phyloP scores from a whole-genome alignment of 345 rosid species.

The Xanthoceras sorbifolium region DNA sequence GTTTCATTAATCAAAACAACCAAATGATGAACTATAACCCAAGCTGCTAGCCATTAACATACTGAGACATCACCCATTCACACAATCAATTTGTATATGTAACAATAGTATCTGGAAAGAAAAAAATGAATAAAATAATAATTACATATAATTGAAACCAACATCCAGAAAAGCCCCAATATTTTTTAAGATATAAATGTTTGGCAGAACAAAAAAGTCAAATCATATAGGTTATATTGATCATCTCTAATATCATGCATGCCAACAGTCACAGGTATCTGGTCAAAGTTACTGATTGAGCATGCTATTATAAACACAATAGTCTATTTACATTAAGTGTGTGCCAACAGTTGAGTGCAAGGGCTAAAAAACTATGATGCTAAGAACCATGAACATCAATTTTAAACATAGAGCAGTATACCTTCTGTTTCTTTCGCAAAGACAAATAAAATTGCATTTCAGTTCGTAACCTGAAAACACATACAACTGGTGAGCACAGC shows the following conservation, averaged over 20 bases:
- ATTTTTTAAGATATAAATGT: neutral
- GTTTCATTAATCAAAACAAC: slow-evolving; percentile 10
- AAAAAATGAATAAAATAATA: neutral
- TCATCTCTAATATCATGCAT: neutral
- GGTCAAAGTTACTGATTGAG: neutral
- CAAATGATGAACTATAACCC: slow-evolving; percentile 1
- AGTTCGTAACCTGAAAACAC: slow-evolving; percentile 69
- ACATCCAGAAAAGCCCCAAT: neutral
- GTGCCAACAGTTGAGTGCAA: neutral
- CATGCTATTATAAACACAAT: slow-evolving; percentile 4
- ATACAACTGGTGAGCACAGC: slow-evolving; percentile 20
- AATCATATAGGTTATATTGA: slow-evolving; percentile 5
- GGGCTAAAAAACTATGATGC: neutral
- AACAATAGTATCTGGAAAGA: neutral
- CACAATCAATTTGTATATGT: neutral
- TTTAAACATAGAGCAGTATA: slow-evolving; percentile 16
- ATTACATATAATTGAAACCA: neutral
- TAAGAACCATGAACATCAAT: neutral
- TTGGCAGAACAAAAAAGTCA: neutral
- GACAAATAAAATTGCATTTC: slow-evolving; percentile 71
- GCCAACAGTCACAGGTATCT: neutral
- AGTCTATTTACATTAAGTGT: neutral
- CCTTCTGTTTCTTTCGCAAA: slow-evolving; percentile 62
- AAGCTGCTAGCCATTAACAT: neutral
- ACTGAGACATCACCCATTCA: neutral